Percentiles rank a stretch among this genome's conserved stretches.
Evolutionary conservation across 306 rosid species (phyloP).

Genomic region (Begonia loranthoides): DNA sequence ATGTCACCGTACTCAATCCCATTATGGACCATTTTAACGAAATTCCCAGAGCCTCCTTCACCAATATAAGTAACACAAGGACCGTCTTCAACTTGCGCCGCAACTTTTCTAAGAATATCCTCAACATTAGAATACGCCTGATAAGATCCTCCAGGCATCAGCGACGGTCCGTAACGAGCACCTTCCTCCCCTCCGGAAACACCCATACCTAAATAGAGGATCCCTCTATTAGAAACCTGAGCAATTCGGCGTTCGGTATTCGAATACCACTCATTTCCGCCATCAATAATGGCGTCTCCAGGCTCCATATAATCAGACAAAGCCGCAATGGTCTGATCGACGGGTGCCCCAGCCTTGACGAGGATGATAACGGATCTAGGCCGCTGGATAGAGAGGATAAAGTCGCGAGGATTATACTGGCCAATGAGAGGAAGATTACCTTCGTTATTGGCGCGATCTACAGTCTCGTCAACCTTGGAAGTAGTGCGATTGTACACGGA

Average conservation of each 20-base stretch:
- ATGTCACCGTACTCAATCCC: slow-evolving; percentile 90
- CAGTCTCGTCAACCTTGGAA: slow-evolving; percentile 81
- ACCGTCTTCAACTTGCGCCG: slow-evolving; percentile 88
- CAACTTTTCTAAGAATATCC: slow-evolving; percentile 55
- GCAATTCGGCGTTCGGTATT: slow-evolving; percentile 69
- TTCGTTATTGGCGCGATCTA: slow-evolving; percentile 55
- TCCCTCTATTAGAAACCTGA: slow-evolving; percentile 22
- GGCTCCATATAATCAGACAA: slow-evolving; percentile 62
- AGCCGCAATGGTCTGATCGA: slow-evolving; percentile 76
- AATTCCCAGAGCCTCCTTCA: slow-evolving; percentile 79
- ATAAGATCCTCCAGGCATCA: slow-evolving; percentile 82
- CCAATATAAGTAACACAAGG: slow-evolving; percentile 85
- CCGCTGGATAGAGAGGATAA: slow-evolving; percentile 67
- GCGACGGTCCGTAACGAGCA: slow-evolving; percentile 65
- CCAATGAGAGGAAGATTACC: slow-evolving; percentile 61
- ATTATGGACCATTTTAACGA: slow-evolving; percentile 89
- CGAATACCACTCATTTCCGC: slow-evolving; percentile 95
- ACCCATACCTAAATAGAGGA: slow-evolving; percentile 81
- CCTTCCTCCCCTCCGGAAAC: slow-evolving; percentile 96
- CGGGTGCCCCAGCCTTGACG: slow-evolving; percentile 87
- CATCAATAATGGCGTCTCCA: slow-evolving; percentile 80
- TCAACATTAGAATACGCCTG: slow-evolving; percentile 50
- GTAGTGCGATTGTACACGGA: slow-evolving; percentile 89
- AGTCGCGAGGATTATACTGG: slow-evolving; percentile 64
- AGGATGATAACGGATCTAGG: slow-evolving; percentile 90